Evolutionary conservation across 2,329 filamentous ascomycete species (phyloP), one percentile per base, ranked within the genome.

Genomic region (Colletotrichum musicola): DNA sequence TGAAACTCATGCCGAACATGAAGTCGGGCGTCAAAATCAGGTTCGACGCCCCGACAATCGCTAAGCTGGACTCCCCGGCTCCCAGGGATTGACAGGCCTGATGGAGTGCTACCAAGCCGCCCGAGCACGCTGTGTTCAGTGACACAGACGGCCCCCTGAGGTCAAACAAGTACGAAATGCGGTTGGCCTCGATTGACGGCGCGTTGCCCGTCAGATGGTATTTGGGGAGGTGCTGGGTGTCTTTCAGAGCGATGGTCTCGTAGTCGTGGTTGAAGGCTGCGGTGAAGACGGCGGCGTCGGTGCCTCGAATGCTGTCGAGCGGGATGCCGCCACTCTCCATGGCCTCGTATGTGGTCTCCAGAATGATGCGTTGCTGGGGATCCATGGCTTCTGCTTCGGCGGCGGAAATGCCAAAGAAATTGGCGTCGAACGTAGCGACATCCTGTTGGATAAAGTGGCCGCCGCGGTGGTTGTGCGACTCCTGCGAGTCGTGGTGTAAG

Each of bases 231-330:
- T 18, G 1, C 20, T 35, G 4, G 20, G n/a, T 12, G 49, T 35
- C 46, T 9, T 51, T 54, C n/a, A 10, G 14, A 7, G 27, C 9
- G 16, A 27, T 22, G 14, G 81, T 77, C 55, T 78, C 73, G 63
- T 80, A 82, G 73, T 84, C 81, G 6, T 18, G 35, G 35, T 25
- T 51, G 27, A 61, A 80, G 1, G 71, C 72, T 2, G 77, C 79
- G 2, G 78, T 76, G 20, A 78, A 83, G 5, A 83, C 80, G 3
- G 73, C 78, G 0, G 81, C 79, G 13, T 80, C 73, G 54, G 64
- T 78, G 75, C 55, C 63, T 40, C 12, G 30, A 70, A 25, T 42
- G 57, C 13, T n/a, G 53, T 13, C 55, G n/a, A 63, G 56, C 57
- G 68, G 55, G 13, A 66, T 61, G 7, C 73, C 73, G 4, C 71